phyloP scores from a whole-genome alignment of 1,139 yeast genomes.

The Lodderomyces margitis region DNA sequence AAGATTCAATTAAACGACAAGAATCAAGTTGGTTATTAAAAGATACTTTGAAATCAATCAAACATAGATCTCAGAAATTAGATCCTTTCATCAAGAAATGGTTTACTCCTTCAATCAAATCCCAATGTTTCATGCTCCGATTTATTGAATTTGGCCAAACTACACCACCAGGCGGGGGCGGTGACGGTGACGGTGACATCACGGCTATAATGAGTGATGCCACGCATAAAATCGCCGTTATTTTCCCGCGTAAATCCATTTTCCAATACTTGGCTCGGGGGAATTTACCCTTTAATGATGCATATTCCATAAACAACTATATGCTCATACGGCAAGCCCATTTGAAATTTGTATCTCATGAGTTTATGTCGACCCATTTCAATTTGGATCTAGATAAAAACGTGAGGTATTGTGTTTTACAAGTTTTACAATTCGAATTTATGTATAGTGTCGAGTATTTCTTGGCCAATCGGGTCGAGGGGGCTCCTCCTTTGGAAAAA shows the following conservation, averaged over 20 bases:
- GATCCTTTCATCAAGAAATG: conserved; percentile 3
- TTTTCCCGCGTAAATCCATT: not conserved
- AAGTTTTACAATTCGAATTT: conserved; percentile 2
- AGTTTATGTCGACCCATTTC: conserved; percentile 2
- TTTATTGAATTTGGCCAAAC: conserved; percentile 6
- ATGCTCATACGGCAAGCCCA: not conserved
- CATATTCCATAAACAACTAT: conserved; percentile 5
- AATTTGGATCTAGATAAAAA: not conserved
- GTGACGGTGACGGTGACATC: not conserved
- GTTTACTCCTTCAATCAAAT: not conserved
- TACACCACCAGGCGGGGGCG: no score
- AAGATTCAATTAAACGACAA: not conserved
- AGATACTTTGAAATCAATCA: not conserved
- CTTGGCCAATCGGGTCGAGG: not conserved
- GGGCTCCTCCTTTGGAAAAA: conserved; percentile 1
- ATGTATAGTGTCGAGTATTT: conserved; percentile 4
- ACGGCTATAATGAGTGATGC: conserved; percentile 2
- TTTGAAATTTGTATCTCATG: not conserved
- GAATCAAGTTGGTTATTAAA: conserved; percentile 4
- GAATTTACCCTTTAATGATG: not conserved
- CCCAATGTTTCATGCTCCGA: not conserved
- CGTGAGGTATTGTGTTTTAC: conserved; percentile 4
- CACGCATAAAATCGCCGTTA: conserved; percentile 3
- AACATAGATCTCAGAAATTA: not conserved
- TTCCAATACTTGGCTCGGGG: not conserved